Conservation (phyloP, 2,329 filamentous ascomycete genomes). For the Diaporthe nobilis region DNA sequence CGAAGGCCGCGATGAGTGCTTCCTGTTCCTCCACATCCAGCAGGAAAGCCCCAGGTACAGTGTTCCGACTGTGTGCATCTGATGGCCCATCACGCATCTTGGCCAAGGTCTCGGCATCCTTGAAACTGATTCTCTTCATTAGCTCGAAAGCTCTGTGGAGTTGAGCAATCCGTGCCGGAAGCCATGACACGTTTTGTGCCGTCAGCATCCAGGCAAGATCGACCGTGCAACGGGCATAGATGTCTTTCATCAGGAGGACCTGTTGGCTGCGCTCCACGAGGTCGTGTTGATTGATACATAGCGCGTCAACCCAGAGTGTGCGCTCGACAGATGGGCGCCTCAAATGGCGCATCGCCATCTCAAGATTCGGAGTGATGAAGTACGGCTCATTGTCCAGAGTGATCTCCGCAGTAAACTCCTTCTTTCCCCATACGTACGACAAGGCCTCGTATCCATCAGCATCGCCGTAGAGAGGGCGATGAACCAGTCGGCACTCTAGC, state of each 20-base stretch:
- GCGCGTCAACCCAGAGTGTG: conserved; percentile 42
- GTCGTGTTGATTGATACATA: conserved; percentile 43
- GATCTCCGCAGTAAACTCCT: conserved; percentile 9
- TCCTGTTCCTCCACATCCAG: neutral
- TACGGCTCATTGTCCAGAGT: conserved; percentile 23
- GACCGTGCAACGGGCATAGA: conserved; percentile 44
- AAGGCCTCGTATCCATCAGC: conserved; percentile 40
- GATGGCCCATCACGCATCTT: neutral
- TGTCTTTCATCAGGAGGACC: conserved; percentile 51
- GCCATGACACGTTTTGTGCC: too few relatives aligned
- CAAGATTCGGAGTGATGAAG: conserved; percentile 32
- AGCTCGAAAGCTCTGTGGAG: conserved; percentile 1
- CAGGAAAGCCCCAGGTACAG: neutral
- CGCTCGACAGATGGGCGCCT: conserved; percentile 13
- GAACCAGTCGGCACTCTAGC: conserved; percentile 15
- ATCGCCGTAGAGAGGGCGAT: conserved; percentile 21
- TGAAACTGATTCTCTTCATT: conserved; percentile 13
- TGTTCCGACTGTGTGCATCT: too few relatives aligned
- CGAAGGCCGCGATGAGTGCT: neutral
- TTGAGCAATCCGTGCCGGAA: neutral
- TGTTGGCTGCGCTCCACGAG: conserved; percentile 40
- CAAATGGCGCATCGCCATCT: conserved; percentile 37
- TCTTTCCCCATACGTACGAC: conserved; percentile 42
- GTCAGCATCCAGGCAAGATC: conserved; percentile 37
- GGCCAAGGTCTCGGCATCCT: conserved; percentile 17